Evolutionary conservation across 208 protist species (phyloP).

Genomic region (Acanthamoeba castellanii): DNA sequence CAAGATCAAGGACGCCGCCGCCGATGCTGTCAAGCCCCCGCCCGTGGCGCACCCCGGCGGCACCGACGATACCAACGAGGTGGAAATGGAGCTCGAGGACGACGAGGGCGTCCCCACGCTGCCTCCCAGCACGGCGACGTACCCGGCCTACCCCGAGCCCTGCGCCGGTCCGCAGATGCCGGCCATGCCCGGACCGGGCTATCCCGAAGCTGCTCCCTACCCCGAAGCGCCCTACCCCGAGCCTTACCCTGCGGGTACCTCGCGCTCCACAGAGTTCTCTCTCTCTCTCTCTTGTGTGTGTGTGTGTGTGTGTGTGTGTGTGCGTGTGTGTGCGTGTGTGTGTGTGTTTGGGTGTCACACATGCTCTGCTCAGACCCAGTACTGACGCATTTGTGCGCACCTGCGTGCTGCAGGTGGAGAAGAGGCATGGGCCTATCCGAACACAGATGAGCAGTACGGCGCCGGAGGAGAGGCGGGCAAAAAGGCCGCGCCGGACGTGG

Average conservation of each 20-base stretch:
- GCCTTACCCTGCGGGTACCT: background rate
- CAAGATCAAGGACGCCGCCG: conserved; percentile 3
- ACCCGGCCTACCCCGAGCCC: background rate
- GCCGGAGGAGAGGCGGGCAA: background rate
- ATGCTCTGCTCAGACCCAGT: too few relatives aligned
- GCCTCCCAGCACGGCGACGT: background rate
- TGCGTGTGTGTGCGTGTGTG: background rate
- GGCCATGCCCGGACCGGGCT: background rate
- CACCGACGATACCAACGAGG: background rate
- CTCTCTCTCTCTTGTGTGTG: too few relatives aligned
- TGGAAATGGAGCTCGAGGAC: conserved; percentile 25
- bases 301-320: background rate
- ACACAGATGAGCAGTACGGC: background rate
- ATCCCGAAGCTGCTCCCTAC: background rate
- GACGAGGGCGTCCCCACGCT: background rate
- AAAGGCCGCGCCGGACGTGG: background rate
- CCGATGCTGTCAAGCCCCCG: background rate
- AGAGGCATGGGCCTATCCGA: conserved; percentile 1
- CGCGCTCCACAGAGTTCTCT: background rate
- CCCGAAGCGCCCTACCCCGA: conserved; percentile 1
- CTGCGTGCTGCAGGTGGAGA: background rate
- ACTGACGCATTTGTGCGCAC: background rate
- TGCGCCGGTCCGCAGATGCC: conserved; percentile 7
- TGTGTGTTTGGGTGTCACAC: background rate
- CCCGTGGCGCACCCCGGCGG: background rate